Evolutionary conservation across 2,329 filamentous ascomycete genomes (phyloP), one percentile per base, ranked within the genome.

Genomic region (Penicillium sp.): DNA sequence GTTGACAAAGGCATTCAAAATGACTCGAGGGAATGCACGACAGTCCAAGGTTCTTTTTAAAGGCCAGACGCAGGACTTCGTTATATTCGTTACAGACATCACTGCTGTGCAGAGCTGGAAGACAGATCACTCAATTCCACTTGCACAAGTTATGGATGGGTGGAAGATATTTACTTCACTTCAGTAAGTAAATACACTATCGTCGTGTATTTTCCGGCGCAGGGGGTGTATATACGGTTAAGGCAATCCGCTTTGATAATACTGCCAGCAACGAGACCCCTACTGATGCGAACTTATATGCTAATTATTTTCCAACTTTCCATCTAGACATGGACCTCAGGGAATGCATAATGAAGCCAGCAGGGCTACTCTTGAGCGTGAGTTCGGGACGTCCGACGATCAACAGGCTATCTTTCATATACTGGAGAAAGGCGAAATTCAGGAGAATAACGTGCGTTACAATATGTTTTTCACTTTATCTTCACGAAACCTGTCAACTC

Each of bases 81-180:
- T 32, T 7, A 32, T 32, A 4, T 32, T 32, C 17, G 30, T 32
- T 32, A 17, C 2, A 11, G 30, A 32, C 16, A 32, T 32, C 19
- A 32, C 30, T 17, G 30, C 30, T 14, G 30, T 20, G 30, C 30
- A 32, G 30, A 32, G 19, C 30, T 19, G 30, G 30, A 32, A 11
- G 30, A 32, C 16, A 32, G 14, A 32, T 32, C 30, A 32, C 6
- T 17, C 30, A 3, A 14, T 32, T 2, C 30, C 30, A 32, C 30
- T 32, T 19, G 30, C 30, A 17, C 30, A 32, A 17, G 30, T 32
- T 14, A 32, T 32, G 30, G 30, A 32, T 32, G 30, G 30, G 30
- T 32, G 30, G 30, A 32, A 32, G 7, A 32, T 32, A 32, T 32
- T 32, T 32, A 32, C 30, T 20, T 32, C 30, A 32, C 30, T 17